These are phyloP conservation scores for Hypoxylon sp. DNA, from an alignment of 2,329 filamentous ascomycete genomes.

Conservation along the genomic window DNA sequence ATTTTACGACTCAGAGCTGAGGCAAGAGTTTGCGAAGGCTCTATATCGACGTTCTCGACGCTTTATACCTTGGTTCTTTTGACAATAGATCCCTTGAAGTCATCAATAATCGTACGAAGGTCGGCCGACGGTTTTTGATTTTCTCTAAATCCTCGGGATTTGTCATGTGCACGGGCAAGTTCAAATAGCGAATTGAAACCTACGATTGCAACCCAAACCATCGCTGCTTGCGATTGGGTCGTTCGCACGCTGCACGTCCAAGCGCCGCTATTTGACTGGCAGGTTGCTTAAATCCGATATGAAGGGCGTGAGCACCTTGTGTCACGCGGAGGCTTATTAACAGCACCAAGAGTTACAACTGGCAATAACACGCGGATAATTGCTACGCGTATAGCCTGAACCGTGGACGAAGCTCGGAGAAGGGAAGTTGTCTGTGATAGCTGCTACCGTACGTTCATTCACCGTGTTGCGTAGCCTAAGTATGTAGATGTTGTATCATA, in stretches of 20 bases:
- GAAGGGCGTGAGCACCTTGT: slow-evolving; percentile 32
- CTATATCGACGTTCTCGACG: slow-evolving; percentile 26
- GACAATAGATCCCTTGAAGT: slow-evolving; percentile 37
- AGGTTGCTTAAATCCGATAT: slow-evolving; percentile 33
- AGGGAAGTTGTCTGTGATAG: slow-evolving; percentile 13
- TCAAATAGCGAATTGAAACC: slow-evolving; percentile 44
- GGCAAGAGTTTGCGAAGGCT: slow-evolving; percentile 43
- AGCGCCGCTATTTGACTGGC: slow-evolving; percentile 27
- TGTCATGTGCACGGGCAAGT: slow-evolving; percentile 35
- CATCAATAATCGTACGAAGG: slow-evolving; percentile 41
- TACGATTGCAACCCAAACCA: slow-evolving; percentile 39
- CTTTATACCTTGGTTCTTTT: slow-evolving; percentile 26
- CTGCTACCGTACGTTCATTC: slow-evolving; percentile 13
- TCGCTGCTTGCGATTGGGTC: slow-evolving; percentile 28
- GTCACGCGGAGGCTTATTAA: slow-evolving; percentile 43
- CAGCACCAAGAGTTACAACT: slow-evolving; percentile 27
- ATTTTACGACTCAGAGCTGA: not conserved
- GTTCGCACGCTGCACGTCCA: slow-evolving; percentile 13
- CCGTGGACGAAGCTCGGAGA: slow-evolving; percentile 43
- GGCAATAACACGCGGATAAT: slow-evolving; percentile 45
- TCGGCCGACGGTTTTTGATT: slow-evolving; percentile 40
- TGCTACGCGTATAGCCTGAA: slow-evolving; percentile 23
- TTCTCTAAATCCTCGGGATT: slow-evolving; percentile 41
- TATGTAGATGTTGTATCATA: not conserved
- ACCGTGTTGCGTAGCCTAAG: not conserved